Evolutionary conservation across 345 rosid species (phyloP).

Genomic region (Draba incana): DNA sequence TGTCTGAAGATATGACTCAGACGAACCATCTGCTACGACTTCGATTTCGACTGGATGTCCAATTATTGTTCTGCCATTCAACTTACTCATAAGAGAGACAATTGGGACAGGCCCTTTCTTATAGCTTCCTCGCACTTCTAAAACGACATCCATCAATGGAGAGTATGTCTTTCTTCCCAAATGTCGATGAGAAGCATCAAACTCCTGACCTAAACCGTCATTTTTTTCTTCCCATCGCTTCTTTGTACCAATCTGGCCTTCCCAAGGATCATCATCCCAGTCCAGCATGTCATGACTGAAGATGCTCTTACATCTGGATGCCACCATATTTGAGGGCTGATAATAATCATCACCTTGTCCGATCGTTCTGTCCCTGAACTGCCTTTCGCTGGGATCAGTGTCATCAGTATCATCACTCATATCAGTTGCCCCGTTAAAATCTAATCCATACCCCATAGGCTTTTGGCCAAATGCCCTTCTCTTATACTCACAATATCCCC

Average conservation of each 20-base stretch:
- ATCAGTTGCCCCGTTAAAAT: conserved; percentile 44
- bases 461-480: conserved; percentile 50
- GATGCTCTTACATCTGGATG: conserved; percentile 49
- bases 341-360: conserved; percentile 49
- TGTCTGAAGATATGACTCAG: conserved; percentile 53
- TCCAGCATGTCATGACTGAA: conserved; percentile 45
- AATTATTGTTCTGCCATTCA: conserved; percentile 82
- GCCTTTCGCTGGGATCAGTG: conserved; percentile 52
- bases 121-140: conserved; percentile 86
- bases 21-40: conserved; percentile 71
- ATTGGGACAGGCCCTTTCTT: conserved; percentile 78
- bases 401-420: conserved; percentile 48
- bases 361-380: conserved; percentile 46
- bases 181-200: conserved; percentile 43
- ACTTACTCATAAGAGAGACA: conserved; percentile 78
- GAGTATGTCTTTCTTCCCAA: conserved; percentile 53
- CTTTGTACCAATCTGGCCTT: conserved; percentile 46
- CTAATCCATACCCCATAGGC: conserved; percentile 46
- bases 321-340: conserved; percentile 46
- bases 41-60: conserved; percentile 90
- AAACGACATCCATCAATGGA: conserved; percentile 75
- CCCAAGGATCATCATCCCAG: conserved; percentile 66
- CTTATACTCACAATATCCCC: conserved; percentile 50
- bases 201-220: conserved; percentile 49
- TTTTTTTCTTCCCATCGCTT: conserved; percentile 49